Base-by-base conservation (phyloP, 768 basidiomycete genomes). In the Collybiopsis luxurians region DNA sequence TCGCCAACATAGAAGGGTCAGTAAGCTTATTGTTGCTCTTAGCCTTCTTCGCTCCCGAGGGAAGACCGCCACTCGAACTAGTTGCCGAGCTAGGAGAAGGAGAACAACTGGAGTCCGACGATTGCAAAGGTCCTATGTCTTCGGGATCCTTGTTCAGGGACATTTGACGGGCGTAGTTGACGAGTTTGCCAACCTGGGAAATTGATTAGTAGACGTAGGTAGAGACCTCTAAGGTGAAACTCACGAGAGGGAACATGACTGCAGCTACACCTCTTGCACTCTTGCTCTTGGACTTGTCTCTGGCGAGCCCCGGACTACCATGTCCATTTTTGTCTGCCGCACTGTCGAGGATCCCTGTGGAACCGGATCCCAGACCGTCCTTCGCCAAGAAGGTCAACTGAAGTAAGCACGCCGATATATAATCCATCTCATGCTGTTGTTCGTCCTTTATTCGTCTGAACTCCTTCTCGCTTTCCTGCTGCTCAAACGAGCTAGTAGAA, bases 171-270 rank as follows among this genome's bases (percentile, higher is more conserved):
- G 87, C 87, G 6, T 82, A 67, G 59, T 82, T 86, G 52, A 90
- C 79, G 72, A 88, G 79, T 71, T 89, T 89, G 21, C 86, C 86
- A 12, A 86, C 75, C 85, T 86, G 61, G 42, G 54, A 34, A 15
- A 38, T 28, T 57, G 34, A 44, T 27, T 15, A 56, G 38, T 26
- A 27, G 13, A 46, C 19, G 23, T 34, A 53, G n/a, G 59, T 27
- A 31, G 30, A 24, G 3, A 39, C 4, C 11, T 44, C 17, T 13
- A 50, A 28, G 39, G 53, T 51, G 52, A 49, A 27, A 69, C 73
- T 40, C 54, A 85, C 78, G 59, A 79, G 62, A 34, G 78, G 74
- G 59, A 76, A 77, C 5, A 79, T 68, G n/a, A 48, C 46, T 40
- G 60, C 63, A 24, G 58, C 54, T 10, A 40, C 58, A 19, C 54